These are phyloP conservation scores for Pyronema omphalodes DNA, from an alignment of 495 filamentous ascomycete genomes.

Conservation along the genomic window DNA sequence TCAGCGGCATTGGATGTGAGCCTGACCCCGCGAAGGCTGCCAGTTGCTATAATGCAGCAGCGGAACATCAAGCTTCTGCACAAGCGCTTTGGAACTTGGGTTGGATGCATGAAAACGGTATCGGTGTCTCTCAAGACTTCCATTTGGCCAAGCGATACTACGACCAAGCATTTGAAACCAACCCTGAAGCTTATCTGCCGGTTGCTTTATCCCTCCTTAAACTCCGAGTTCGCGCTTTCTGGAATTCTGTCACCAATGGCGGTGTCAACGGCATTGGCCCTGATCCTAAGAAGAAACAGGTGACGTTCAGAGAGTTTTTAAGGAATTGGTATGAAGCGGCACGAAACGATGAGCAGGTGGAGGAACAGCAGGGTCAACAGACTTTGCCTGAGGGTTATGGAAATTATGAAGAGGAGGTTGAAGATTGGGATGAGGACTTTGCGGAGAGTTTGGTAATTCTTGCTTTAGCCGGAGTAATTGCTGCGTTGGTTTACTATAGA, in stretches of 20 bases:
- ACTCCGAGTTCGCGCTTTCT: conserved; percentile 63
- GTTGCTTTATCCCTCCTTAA: conserved; percentile 79
- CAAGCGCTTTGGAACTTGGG: conserved; percentile 95
- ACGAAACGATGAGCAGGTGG: conserved; percentile 20
- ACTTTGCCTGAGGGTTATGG: conserved; percentile 21
- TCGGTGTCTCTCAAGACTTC: conserved; percentile 87
- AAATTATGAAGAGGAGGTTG: conserved; percentile 50
- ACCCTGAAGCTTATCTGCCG: conserved; percentile 83
- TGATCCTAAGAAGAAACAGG: conserved; percentile 16
- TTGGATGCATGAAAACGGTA: conserved; percentile 98
- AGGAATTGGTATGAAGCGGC: conserved; percentile 23
- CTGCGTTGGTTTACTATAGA: conserved; percentile 65
- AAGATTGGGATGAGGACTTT: conserved; percentile 53
- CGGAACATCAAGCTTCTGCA: conserved; percentile 74
- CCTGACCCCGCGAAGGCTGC: conserved; percentile 73
- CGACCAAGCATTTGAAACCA: conserved; percentile 77
- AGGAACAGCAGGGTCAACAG: conserved; percentile 6
- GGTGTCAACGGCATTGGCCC: conserved; percentile 77
- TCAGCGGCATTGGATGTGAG: conserved; percentile 55
- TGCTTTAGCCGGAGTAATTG: conserved; percentile 50
- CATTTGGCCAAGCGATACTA: conserved; percentile 95
- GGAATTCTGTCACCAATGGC: conserved; percentile 84
- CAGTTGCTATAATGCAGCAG: conserved; percentile 76
- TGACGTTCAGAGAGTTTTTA: conserved; percentile 18
- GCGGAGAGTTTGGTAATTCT: conserved; percentile 76